phyloP scores from a whole-genome alignment of 2,329 filamentous ascomycete genomes.

The Fusarium citri region DNA sequence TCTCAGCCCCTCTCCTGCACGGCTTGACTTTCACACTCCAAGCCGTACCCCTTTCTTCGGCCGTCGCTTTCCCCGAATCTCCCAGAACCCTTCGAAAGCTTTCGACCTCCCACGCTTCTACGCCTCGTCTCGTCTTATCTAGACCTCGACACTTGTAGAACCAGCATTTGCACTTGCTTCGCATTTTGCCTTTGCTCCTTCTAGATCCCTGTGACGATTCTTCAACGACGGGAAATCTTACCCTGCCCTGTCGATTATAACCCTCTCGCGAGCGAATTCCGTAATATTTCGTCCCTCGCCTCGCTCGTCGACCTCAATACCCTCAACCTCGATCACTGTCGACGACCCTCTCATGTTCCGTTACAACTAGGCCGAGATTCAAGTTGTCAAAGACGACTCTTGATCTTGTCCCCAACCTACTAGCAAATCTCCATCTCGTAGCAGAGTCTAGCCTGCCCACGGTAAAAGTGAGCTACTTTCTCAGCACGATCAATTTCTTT shows the following conservation, averaged over 20 bases:
- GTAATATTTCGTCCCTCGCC: conserved; percentile 46
- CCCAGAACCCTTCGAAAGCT: conserved; percentile 33
- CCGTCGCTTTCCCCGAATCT: conserved; percentile 39
- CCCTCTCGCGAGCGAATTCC: conserved; percentile 38
- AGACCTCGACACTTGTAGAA: conserved; percentile 46
- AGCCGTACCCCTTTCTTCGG: conserved; percentile 51
- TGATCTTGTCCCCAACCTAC: conserved; percentile 43
- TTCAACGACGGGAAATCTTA: conserved; percentile 44
- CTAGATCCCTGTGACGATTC: conserved; percentile 42
- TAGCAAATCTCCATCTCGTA: conserved; percentile 36
- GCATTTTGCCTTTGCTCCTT: conserved; percentile 44
- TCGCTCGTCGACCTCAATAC: conserved; percentile 28
- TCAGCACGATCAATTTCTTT: conserved; percentile 56
- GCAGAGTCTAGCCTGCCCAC: conserved; percentile 51
- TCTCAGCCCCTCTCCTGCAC: conserved; percentile 43
- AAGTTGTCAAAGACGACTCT: conserved; percentile 50
- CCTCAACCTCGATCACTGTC: conserved; percentile 36
- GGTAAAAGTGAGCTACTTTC: conserved; percentile 61
- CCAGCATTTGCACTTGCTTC: conserved; percentile 46
- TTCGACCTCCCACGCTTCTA: conserved; percentile 32
- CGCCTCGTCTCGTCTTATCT: conserved; percentile 38
- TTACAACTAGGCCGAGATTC: conserved; percentile 47
- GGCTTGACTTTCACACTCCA: conserved; percentile 35
- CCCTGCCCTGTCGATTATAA: conserved; percentile 25
- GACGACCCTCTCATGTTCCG: conserved; percentile 50